Percentiles rank a stretch among this genome's conserved stretches.
These are phyloP conservation scores for Pedinophyceae sp. DNA, from an alignment of 139 green algal genomes.

Conservation along the genomic window DNA sequence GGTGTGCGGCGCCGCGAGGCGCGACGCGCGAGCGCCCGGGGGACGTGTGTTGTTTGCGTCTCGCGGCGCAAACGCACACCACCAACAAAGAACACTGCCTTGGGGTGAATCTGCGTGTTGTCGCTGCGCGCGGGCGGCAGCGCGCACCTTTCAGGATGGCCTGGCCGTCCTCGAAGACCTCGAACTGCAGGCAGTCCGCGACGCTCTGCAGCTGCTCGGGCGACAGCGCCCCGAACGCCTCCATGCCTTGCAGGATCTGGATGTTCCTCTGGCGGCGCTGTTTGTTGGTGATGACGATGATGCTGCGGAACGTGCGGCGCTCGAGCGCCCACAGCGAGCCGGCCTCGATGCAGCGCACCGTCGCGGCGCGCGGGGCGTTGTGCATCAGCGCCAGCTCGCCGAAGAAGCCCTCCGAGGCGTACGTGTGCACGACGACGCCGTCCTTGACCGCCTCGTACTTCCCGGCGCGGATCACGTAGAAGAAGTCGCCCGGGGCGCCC, in stretches of 20 bases:
- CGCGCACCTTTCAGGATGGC: no score
- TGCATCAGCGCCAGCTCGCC: conserved; percentile 50
- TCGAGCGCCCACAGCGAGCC: conserved; percentile 34
- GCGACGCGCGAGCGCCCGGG: no score
- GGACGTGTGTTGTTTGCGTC: no score
- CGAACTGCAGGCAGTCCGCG: conserved; percentile 30
- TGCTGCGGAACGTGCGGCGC: conserved; percentile 21
- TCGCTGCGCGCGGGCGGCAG: no score
- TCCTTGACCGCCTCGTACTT: conserved; percentile 2
- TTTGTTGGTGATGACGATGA: conserved; percentile 22
- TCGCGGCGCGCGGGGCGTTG: conserved; percentile 39
- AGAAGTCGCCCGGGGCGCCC: conserved; percentile 41
- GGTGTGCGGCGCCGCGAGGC: no score
- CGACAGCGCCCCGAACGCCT: conserved; percentile 13
- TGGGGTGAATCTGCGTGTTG: no score
- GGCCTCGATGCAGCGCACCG: conserved; percentile 11
- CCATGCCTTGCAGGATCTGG: conserved; percentile 9
- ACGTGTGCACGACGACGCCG: conserved; percentile 15
- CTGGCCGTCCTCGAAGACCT: conserved; percentile 19
- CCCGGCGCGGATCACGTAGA: conserved; percentile 33
- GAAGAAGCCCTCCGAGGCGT: conserved; percentile 29
- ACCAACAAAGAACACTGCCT: no score
- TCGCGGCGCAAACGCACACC: no score
- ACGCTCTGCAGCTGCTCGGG: conserved; percentile 19
- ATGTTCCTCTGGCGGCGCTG: conserved; percentile 14